Percentiles rank a stretch among this genome's conserved stretches.
Conservation (phyloP, 768 basidiomycete species). For the Holtermannia corniformis region DNA sequence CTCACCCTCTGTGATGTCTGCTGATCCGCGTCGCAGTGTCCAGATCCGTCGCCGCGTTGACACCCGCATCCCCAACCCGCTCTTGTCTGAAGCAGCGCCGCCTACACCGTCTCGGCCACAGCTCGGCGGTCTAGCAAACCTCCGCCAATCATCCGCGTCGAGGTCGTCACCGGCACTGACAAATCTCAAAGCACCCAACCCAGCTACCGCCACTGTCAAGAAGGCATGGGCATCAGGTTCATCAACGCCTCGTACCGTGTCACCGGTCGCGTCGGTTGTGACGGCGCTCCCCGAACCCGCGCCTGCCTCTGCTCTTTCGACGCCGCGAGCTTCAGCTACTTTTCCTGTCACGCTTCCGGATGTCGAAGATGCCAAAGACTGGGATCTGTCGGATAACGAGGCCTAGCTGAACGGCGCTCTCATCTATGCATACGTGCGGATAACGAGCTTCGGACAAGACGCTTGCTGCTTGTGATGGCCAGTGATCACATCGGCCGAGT, state of each 20-base stretch:
- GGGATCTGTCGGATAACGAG: constrained; percentile 11
- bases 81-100: constrained; percentile 50
- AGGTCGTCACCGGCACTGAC: background rate
- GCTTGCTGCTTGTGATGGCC: too few species aligned
- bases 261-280: background rate
- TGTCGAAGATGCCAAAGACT: constrained; percentile 7
- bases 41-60: constrained; percentile 74
- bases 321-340: background rate
- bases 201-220: background rate
- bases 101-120: constrained; percentile 12
- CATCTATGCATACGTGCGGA: background rate
- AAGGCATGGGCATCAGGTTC: constrained; percentile 3
- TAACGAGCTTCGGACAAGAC: too few species aligned
- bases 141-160: constrained; percentile 2
- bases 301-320: background rate
- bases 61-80: constrained; percentile 63
- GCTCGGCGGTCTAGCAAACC: constrained; percentile 10
- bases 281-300: background rate
- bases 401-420: background rate
- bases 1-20: background rate
- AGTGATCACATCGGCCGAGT: too few species aligned
- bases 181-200: background rate
- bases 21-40: constrained; percentile 50
- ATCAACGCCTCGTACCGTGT: background rate
- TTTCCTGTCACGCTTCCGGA: background rate